Conservation (phyloP, 306 rosid species). For the Cicer chorassanicum region DNA sequence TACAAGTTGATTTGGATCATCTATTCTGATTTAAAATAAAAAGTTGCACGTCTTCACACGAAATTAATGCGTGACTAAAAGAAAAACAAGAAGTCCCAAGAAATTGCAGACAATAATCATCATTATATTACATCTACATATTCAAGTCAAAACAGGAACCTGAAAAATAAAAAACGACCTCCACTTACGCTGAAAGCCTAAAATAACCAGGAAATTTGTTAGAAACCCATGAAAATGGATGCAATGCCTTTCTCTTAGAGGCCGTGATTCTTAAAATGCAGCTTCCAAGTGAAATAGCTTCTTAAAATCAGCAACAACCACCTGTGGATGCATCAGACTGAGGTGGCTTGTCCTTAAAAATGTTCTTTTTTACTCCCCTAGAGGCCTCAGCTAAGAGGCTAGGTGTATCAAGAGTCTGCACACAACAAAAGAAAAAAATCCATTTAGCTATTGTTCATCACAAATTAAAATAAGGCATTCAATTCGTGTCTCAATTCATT, state of each 20-base stretch:
- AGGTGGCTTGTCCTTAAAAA: conserved; percentile 75
- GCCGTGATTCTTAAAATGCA: conserved; percentile 30
- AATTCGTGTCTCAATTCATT: conserved; percentile 8
- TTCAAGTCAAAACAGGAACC: conserved; percentile 41
- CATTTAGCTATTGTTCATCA: conserved; percentile 22
- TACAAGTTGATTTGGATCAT: conserved; percentile 25
- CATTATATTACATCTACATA: conserved; percentile 43
- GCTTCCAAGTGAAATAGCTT: conserved; percentile 31
- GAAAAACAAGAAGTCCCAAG: conserved; percentile 27
- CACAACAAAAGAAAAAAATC: conserved; percentile 26
- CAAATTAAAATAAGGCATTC: background rate
- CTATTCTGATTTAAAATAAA: conserved; percentile 5
- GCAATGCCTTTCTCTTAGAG: conserved; percentile 35
- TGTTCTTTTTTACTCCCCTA: conserved; percentile 78
- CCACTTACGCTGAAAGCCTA: conserved; percentile 15
- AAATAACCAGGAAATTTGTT: conserved; percentile 35
- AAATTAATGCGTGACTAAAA: conserved; percentile 29
- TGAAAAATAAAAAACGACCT: conserved; percentile 19
- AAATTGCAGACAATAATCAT: conserved; percentile 30
- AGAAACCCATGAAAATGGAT: conserved; percentile 36
- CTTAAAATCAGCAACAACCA: conserved; percentile 76
- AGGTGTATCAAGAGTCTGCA: conserved; percentile 94
- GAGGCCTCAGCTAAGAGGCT: conserved; percentile 91
- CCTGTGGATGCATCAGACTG: conserved; percentile 61
- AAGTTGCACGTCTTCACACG: conserved; percentile 23